phyloP scores from a whole-genome alignment of 176 grass and related monocot species.

The Panicum miliaceum region DNA sequence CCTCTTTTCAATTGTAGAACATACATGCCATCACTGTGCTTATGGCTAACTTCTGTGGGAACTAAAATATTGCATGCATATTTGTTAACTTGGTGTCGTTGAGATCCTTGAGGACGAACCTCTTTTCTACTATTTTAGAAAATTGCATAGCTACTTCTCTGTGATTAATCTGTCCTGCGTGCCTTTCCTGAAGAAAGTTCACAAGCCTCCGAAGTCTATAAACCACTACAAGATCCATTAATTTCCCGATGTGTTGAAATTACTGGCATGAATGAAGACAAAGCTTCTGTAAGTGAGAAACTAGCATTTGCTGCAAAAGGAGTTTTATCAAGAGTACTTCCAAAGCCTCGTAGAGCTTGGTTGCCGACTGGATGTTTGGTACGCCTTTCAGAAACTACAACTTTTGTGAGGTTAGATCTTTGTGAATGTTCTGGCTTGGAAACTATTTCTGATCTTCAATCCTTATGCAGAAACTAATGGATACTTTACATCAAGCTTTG shows the following conservation, averaged over 20 bases:
- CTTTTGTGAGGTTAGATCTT: conserved; percentile 33
- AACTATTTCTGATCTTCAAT: conserved; percentile 7
- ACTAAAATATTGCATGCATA: conserved; percentile 11
- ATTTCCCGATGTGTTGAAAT: conserved; percentile 74
- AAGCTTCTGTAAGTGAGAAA: conserved; percentile 50
- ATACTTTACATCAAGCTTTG: conserved; percentile 84
- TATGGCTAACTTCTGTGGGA: conserved; percentile 13
- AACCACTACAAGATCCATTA: conserved; percentile 87
- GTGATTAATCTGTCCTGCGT: conserved; percentile 39
- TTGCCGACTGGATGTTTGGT: conserved; percentile 97
- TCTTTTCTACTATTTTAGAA: conserved; percentile 19
- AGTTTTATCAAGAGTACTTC: conserved; percentile 78
- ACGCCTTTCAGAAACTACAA: conserved; percentile 11
- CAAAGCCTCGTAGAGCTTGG: conserved; percentile 90
- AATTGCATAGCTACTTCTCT: conserved; percentile 17
- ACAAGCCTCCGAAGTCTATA: conserved; percentile 82
- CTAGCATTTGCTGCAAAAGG: conserved; percentile 62
- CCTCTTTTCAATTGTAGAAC: conserved; percentile 9
- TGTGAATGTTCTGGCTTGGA: conserved; percentile 7
- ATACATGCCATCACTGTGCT: conserved; percentile 13
- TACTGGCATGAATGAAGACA: conserved; percentile 65
- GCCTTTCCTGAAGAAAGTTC: conserved; percentile 72
- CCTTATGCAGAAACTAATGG: conserved; percentile 71
- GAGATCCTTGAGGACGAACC: background rate
- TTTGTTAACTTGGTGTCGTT: conserved; percentile 2